Evolutionary conservation across 805 yeast genomes (phyloP), one percentile per base, ranked within the genome.

Genomic region (Kodamaea fukazawae): DNA sequence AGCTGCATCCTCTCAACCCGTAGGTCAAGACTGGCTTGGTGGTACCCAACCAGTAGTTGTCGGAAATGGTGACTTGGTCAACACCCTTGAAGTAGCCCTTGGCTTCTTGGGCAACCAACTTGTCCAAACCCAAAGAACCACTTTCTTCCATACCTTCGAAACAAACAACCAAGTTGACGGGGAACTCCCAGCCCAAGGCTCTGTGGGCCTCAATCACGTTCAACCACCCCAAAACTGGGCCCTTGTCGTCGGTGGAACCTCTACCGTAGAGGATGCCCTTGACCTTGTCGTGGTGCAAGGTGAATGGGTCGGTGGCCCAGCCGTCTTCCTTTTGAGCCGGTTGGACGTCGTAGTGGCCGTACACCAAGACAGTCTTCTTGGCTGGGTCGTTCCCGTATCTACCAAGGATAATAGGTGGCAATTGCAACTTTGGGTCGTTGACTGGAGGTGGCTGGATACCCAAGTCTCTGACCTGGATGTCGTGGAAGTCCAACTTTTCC

Each of bases 101-200:
- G 40, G 95, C 90, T 70, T 93, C 98, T 30, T 70, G 64, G 36
- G 81, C 82, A 55, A 93, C 84, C 55, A 93, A 76, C 26, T 71
- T 80, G 51, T 91, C 99, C 49, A 93, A 76, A 26, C 98, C 98
- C 36, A 87, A 65, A 25, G 96, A 88, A 16, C 99, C 99, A 48
- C 90, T 81, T 69, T 93, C 99, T 69, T 93, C 99, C 99, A 93
- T 93, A 46, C 99, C 98, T 69, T 93, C 99, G 56, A 93, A 93
- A 65, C 96, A 88, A 60, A 86, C 83, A 36, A 89, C 77, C 53
- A 93, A 67, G 69, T 93, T 93, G 47, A 93, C 97, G 13, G 99
- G 99, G 43, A 93, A 74, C 48, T 90, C 96, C 56, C 86, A 57
- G 14, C 87, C 89, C 42, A 87, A 76, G 51, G 81, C 85, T 42